These are phyloP conservation scores for Yamadazyma buinensis DNA, from an alignment of 1,139 yeast genomes.

Conservation along the genomic window DNA sequence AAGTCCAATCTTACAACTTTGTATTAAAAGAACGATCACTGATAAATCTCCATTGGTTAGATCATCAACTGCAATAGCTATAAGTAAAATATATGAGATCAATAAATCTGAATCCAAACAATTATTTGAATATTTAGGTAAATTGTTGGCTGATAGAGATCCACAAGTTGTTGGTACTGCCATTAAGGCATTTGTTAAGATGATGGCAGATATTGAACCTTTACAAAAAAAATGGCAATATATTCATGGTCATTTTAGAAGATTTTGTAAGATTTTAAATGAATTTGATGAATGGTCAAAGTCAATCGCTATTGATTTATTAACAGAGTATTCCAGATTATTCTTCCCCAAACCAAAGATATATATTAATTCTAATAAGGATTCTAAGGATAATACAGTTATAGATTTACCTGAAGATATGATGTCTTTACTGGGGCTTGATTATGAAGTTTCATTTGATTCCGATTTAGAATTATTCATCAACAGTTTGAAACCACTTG, in stretches of 20 bases:
- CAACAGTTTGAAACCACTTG: constrained; percentile 38
- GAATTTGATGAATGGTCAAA: constrained; percentile 81
- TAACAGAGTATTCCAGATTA: constrained; percentile 62
- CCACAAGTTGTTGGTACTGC: constrained; percentile 70
- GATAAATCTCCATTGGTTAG: constrained; percentile 82
- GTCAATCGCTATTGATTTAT: constrained; percentile 51
- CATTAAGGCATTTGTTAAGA: constrained; percentile 50
- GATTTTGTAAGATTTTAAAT: constrained; percentile 51
- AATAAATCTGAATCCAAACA: constrained; percentile 33
- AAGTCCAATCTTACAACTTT: constrained; percentile 71
- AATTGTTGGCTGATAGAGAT: constrained; percentile 61
- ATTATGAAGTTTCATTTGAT: constrained; percentile 45
- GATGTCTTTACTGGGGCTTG: constrained; percentile 17
- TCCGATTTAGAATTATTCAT: constrained; percentile 56
- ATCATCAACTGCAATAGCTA: constrained; percentile 73
- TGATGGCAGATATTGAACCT: constrained; percentile 17
- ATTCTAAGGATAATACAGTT: constrained; percentile 13
- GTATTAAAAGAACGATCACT: constrained; percentile 61
- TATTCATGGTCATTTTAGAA: constrained; percentile 66
- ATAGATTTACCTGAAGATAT: constrained; percentile 40
- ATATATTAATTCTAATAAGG: constrained; percentile 20
- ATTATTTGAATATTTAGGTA: constrained; percentile 46
- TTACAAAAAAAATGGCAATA: constrained; percentile 54
- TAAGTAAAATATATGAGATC: constrained; percentile 56
- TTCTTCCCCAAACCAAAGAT: constrained; percentile 54